phyloP scores from a whole-genome alignment of 106 monocot species.

The Amphibolis antarctica region DNA sequence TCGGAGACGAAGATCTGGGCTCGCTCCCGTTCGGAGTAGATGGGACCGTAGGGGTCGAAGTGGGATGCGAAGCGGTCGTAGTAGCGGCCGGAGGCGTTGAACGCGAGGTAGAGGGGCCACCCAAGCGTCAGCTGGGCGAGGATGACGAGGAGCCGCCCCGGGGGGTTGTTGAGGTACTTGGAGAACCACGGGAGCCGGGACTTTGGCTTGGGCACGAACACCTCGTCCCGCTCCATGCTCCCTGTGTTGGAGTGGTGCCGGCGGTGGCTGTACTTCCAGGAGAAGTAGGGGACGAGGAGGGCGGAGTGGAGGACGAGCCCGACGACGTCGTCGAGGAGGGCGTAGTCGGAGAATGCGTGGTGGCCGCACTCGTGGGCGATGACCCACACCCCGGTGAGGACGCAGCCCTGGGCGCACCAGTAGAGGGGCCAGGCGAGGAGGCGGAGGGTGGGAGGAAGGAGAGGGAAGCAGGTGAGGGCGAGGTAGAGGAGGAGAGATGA shows the following conservation, averaged over 20 bases:
- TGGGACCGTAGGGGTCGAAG: slow-evolving; percentile 59
- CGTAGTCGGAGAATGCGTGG: slow-evolving; percentile 69
- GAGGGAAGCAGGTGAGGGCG: slow-evolving; percentile 43
- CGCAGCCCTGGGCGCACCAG: slow-evolving; percentile 65
- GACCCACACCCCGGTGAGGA: slow-evolving; percentile 71
- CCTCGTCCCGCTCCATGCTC: slow-evolving; percentile 77
- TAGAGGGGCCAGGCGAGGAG: slow-evolving; percentile 60
- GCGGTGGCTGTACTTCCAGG: slow-evolving; percentile 86
- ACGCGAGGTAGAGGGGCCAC: slow-evolving; percentile 62
- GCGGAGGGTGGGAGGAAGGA: slow-evolving; percentile 28
- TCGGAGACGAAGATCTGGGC: slow-evolving; percentile 63
- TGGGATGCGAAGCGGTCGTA: slow-evolving; percentile 66
- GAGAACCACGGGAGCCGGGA: slow-evolving; percentile 36
- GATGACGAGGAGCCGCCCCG: slow-evolving; percentile 37
- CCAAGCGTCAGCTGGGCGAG: slow-evolving; percentile 45
- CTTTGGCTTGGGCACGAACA: slow-evolving; percentile 67
- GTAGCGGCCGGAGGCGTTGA: slow-evolving; percentile 51
- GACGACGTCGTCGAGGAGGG: slow-evolving; percentile 51
- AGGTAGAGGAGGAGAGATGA: slow-evolving; percentile 16
- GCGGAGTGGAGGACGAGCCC: slow-evolving; percentile 66
- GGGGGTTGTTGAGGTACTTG: slow-evolving; percentile 56
- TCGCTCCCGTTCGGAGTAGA: slow-evolving; percentile 49
- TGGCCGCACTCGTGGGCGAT: slow-evolving; percentile 91
- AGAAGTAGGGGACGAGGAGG: slow-evolving; percentile 86
- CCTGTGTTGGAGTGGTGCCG: slow-evolving; percentile 89